Conservation (phyloP, 2,329 filamentous ascomycete genomes). For the Fusarium paranaense region DNA sequence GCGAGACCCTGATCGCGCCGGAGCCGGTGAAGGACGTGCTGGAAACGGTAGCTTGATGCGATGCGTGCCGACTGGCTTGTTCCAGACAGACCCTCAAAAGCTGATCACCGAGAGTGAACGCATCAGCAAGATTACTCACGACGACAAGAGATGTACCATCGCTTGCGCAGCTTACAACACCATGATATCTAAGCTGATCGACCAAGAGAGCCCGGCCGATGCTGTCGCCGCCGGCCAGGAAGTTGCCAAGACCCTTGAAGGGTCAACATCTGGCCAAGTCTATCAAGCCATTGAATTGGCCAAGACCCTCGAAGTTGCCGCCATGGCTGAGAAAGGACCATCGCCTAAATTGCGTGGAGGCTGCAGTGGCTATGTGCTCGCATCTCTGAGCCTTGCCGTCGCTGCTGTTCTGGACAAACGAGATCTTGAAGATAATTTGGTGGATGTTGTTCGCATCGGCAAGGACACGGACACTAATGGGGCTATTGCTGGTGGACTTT, state of each 20-base stretch:
- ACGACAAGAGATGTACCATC: conserved; percentile 50
- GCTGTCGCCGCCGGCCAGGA: conserved; percentile 47
- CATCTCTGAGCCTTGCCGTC: conserved; percentile 55
- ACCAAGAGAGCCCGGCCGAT: conserved; percentile 32
- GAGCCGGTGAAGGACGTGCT: conserved; percentile 53
- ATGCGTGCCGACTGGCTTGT: conserved; percentile 58
- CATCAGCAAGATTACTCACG: conserved; percentile 55
- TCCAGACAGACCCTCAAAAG: conserved; percentile 45
- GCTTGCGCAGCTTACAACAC: conserved; percentile 56
- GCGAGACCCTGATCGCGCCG: conserved; percentile 39
- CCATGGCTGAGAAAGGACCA: conserved; percentile 50
- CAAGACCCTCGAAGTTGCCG: conserved; percentile 37
- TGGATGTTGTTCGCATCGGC: conserved; percentile 59
- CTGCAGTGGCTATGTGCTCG: conserved; percentile 56
- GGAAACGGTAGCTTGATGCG: conserved; percentile 63
- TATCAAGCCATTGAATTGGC: conserved; percentile 45
- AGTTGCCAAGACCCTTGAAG: conserved; percentile 40
- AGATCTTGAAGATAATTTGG: conserved; percentile 55
- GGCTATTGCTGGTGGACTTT: conserved; percentile 58
- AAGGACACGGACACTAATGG: conserved; percentile 60
- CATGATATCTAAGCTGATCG: conserved; percentile 50
- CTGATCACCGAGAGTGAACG: conserved; percentile 48
- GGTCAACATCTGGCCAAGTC: conserved; percentile 23
- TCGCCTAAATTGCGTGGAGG: conserved; percentile 40
- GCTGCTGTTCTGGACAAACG: conserved; percentile 56